Conservation (phyloP, 306 rosid species). For the Abrus precatorius region DNA sequence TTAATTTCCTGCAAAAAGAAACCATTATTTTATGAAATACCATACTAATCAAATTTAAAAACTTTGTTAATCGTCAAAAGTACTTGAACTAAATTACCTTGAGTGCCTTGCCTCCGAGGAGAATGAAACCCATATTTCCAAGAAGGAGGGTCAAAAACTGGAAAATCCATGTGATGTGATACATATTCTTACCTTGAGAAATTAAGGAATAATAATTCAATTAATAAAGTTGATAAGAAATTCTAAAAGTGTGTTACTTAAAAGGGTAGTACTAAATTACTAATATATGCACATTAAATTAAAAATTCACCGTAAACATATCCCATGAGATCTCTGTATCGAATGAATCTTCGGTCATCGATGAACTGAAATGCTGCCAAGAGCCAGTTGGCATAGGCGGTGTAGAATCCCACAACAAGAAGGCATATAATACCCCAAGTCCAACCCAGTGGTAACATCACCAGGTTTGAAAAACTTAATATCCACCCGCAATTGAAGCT, state of each 20-base stretch:
- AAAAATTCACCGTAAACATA: constrained; percentile 51
- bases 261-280: not conserved
- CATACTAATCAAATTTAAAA: not conserved
- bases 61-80: not conserved
- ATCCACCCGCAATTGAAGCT: constrained; percentile 68
- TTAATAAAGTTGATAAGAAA: not conserved
- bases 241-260: not conserved
- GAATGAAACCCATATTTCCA: constrained; percentile 70
- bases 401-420: constrained; percentile 58
- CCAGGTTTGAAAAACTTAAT: constrained; percentile 60
- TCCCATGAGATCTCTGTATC: constrained; percentile 80
- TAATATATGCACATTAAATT: not conserved
- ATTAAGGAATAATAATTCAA: not conserved
- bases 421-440: constrained; percentile 67
- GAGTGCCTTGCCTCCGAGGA: constrained; percentile 71
- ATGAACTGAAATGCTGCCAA: constrained; percentile 71
- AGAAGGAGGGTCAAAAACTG: constrained; percentile 66
- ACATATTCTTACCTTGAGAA: constrained; percentile 57
- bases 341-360: constrained; percentile 67
- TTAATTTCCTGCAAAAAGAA: constrained; percentile 57
- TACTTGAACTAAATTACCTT: constrained; percentile 46
- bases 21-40: not conserved
- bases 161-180: constrained; percentile 60
- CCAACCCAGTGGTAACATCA: constrained; percentile 73
- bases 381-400: constrained; percentile 72